A percentile compares a stretch with the other conserved stretches of the same genome.
Evolutionary conservation across 2,329 filamentous ascomycete species (phyloP).

Genomic region (Immersiporthe knoxdaviesiana): DNA sequence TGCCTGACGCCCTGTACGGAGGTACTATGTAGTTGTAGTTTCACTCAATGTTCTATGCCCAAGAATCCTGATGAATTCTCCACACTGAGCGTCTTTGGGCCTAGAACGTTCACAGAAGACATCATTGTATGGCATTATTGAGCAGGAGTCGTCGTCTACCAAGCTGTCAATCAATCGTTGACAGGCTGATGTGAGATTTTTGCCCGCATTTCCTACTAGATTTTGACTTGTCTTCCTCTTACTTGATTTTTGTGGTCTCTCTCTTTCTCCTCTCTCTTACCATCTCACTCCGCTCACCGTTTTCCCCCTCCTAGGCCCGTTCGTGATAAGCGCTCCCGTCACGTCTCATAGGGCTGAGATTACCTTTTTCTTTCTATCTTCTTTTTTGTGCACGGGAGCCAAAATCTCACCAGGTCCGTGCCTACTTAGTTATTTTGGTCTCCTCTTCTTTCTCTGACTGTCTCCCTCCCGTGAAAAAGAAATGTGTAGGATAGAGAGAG

Average conservation of each 20-base stretch:
- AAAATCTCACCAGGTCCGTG: constrained; percentile 17
- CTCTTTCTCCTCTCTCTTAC: background rate
- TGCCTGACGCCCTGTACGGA: too few species aligned
- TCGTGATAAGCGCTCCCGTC: background rate
- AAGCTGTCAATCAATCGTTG: background rate
- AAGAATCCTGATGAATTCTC: background rate
- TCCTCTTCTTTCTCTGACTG: background rate
- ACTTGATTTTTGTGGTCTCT: background rate
- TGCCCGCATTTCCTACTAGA: too few species aligned
- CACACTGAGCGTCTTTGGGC: background rate
- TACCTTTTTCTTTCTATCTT: background rate
- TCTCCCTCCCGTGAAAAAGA: too few species aligned
- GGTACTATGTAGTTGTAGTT: too few species aligned
- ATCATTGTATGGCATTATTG: background rate
- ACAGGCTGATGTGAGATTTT: background rate
- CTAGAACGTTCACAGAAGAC: background rate
- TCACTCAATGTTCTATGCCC: background rate
- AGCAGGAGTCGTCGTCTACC: background rate
- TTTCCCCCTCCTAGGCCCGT: background rate
- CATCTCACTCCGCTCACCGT: background rate
- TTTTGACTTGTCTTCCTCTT: too few species aligned
- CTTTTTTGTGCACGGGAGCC: background rate
- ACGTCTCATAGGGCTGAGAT: constrained; percentile 15
- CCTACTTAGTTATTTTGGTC: background rate
- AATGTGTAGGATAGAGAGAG: too few species aligned